Percentiles rank a stretch among this genome's conserved stretches.
Conservation (phyloP, 1,284 basidiomycete species). For the Sporisorium iseilematis-ciliati region DNA sequence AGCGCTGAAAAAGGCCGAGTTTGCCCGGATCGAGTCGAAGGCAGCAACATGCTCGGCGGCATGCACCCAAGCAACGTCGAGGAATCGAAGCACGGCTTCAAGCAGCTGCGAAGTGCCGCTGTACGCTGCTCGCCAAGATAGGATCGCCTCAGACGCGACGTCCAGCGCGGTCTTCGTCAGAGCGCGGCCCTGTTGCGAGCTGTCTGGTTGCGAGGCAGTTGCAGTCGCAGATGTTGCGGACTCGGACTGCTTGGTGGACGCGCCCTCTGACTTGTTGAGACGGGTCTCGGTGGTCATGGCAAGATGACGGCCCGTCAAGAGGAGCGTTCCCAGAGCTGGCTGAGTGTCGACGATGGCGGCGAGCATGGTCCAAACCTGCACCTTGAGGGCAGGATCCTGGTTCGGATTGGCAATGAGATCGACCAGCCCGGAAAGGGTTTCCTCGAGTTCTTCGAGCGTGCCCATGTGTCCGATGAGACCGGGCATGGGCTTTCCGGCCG, state of each 20-base stretch:
- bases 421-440: constrained; percentile 50
- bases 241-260: constrained; percentile 53
- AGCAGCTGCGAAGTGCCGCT: constrained; percentile 76
- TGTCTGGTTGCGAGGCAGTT: constrained; percentile 18
- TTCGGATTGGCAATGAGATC: constrained; percentile 71
- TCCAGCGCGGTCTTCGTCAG: constrained; percentile 66
- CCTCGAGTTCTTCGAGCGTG: constrained; percentile 64
- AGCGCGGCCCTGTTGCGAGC: constrained; percentile 32
- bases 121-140: constrained; percentile 77
- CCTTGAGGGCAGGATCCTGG: constrained; percentile 77
- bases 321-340: constrained; percentile 85
- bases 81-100: constrained; percentile 80
- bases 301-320: constrained; percentile 80
- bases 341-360: constrained; percentile 85
- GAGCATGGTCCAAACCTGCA: constrained; percentile 85
- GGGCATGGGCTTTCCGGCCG: constrained; percentile 26
- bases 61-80: constrained; percentile 85
- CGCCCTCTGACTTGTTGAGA: constrained; percentile 39
- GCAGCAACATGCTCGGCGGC: constrained; percentile 79
- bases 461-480: constrained; percentile 66
- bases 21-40: constrained; percentile 75
- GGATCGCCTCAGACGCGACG: constrained; percentile 76
- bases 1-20: constrained; percentile 77
- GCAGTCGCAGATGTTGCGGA: constrained; percentile 37
- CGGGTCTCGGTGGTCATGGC: constrained; percentile 58